Conservation (phyloP, 176 grass and related monocot genomes). For the Rhynchospora tenuis region DNA sequence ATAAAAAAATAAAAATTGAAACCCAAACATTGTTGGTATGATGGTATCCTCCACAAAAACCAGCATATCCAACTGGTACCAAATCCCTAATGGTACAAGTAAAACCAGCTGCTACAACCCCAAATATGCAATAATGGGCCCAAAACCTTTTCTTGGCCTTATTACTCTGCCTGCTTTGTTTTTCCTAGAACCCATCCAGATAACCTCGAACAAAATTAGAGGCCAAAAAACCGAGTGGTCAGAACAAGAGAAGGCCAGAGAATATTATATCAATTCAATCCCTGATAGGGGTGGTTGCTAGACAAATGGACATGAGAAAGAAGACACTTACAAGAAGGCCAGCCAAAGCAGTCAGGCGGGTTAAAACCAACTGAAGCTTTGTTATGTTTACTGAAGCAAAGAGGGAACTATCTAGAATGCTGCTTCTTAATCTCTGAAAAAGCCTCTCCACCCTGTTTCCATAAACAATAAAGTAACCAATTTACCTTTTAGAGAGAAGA, state of each 20-base stretch:
- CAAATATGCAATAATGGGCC: not conserved
- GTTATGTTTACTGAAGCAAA: conserved; percentile 70
- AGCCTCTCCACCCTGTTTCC: conserved; percentile 76
- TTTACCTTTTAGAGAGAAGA: not conserved
- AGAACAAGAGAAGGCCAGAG: not conserved
- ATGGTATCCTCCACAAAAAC: not conserved
- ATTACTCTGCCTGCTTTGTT: not conserved
- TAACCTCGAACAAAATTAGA: not conserved
- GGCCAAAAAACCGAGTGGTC: not conserved
- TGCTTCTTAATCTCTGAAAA: conserved; percentile 59
- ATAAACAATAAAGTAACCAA: conserved; percentile 26
- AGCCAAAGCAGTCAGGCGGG: conserved; percentile 70
- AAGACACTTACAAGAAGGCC: conserved; percentile 70
- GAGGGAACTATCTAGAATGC: conserved; percentile 55
- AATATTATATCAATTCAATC: not conserved
- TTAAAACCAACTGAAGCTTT: conserved; percentile 75
- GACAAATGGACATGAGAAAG: conserved; percentile 5
- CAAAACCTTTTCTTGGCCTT: not conserved
- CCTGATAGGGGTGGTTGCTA: not conserved
- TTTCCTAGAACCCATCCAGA: not conserved
- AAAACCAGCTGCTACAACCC: not conserved
- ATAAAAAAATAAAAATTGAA: not conserved
- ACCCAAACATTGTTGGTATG: not conserved
- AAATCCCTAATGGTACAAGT: not conserved
- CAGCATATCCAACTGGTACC: not conserved